Conservation (phyloP, 1,284 basidiomycete genomes). For the Cystobasidium slooffiae region DNA sequence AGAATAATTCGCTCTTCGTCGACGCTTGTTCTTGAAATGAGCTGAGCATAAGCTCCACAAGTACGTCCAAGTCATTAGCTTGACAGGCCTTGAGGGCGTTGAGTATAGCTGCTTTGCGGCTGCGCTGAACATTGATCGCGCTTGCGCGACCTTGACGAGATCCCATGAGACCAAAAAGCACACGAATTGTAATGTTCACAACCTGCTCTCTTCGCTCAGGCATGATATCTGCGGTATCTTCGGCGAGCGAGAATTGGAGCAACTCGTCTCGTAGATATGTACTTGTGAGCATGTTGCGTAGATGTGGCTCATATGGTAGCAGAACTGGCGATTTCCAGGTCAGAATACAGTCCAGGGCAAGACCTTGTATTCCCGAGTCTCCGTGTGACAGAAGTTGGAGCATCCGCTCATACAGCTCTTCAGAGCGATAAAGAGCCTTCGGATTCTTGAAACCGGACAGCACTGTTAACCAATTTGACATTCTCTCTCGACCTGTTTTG, state of each 20-base stretch:
- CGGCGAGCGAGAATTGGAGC: conserved; percentile 68
- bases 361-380: conserved; percentile 75
- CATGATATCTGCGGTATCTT: conserved; percentile 64
- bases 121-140: conserved; percentile 65
- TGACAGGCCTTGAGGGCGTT: conserved; percentile 72
- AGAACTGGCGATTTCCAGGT: conserved; percentile 80
- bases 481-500: conserved; percentile 58
- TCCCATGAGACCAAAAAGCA: conserved; percentile 88
- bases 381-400: conserved; percentile 80
- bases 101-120: conserved; percentile 77
- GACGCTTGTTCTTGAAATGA: conserved; percentile 63
- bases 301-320: conserved; percentile 67
- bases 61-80: conserved; percentile 72
- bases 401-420: conserved; percentile 72
- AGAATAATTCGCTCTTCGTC: conserved; percentile 45
- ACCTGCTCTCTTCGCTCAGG: conserved; percentile 68
- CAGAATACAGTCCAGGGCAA: conserved; percentile 78
- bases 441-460: conserved; percentile 90
- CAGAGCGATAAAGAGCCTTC: conserved; percentile 76
- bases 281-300: conserved; percentile 78
- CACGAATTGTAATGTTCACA: conserved; percentile 73
- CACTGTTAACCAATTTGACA: conserved; percentile 77
- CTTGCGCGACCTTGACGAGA: conserved; percentile 72
- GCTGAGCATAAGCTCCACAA: conserved; percentile 89
- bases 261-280: conserved; percentile 88